Evolutionary conservation across 768 basidiomycete genomes (phyloP).

Genomic region (Mycena belliarum): DNA sequence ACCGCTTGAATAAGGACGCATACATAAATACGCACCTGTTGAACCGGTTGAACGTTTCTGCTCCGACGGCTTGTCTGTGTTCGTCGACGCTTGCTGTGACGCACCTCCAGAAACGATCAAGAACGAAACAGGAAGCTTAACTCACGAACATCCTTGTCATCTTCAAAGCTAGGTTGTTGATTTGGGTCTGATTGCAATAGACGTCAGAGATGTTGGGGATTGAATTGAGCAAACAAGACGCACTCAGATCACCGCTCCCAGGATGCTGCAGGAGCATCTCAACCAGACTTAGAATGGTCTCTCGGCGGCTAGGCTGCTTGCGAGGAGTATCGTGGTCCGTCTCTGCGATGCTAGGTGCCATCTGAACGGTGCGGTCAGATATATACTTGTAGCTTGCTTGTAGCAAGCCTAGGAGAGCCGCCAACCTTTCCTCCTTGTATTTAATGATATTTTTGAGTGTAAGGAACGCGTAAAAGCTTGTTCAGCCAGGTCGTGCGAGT

Average conservation of each 20-base stretch:
- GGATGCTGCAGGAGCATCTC: conserved; percentile 48
- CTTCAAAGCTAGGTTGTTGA: conserved; percentile 55
- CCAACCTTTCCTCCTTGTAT: not conserved
- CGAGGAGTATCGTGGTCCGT: not conserved
- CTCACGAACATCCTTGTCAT: conserved; percentile 68
- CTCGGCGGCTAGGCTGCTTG: conserved; percentile 31
- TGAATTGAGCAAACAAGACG: conserved; percentile 11
- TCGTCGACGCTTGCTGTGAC: conserved; percentile 51
- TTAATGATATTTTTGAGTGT: not conserved
- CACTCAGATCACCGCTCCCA: conserved; percentile 34
- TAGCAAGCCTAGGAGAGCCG: not conserved
- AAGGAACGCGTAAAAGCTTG: conserved; percentile 11
- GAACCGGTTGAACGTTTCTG: conserved; percentile 64
- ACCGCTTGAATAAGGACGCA: conserved; percentile 26
- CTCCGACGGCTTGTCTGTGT: conserved; percentile 66
- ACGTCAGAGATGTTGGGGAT: not conserved
- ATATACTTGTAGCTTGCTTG: no score
- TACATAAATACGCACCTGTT: conserved; percentile 47
- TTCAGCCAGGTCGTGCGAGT: conserved; percentile 1
- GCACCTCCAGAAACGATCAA: not conserved
- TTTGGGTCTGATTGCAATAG: conserved; percentile 30
- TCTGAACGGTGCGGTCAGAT: not conserved
- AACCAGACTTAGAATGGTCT: conserved; percentile 52
- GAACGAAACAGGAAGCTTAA: conserved; percentile 22
- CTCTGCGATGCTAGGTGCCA: conserved; percentile 7